These are phyloP conservation scores for Aspergillus uvarum DNA, from an alignment of 2,329 filamentous ascomycete species.

Conservation along the genomic window DNA sequence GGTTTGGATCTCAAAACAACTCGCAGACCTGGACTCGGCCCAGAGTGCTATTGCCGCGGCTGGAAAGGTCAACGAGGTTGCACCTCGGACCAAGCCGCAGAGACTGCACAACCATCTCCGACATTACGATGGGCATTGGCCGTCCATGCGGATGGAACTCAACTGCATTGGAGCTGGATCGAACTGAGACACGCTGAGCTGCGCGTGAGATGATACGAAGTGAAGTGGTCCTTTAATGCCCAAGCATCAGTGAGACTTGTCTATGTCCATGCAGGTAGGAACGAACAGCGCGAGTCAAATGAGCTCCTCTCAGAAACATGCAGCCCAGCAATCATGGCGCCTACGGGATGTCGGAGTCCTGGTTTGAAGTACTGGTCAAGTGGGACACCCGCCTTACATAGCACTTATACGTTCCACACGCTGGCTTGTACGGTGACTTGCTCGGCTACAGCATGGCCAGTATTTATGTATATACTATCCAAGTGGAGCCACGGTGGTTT, in stretches of 20 bases:
- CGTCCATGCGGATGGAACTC: conserved; percentile 25
- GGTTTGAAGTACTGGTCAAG: conserved; percentile 20
- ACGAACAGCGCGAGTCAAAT: conserved; percentile 22
- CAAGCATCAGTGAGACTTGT: conserved; percentile 20
- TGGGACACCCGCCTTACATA: conserved; percentile 22
- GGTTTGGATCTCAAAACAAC: conserved; percentile 63
- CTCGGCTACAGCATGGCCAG: too few relatives aligned
- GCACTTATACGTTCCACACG: too few relatives aligned
- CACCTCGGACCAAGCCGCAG: background rate
- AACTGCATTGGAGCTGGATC: conserved; percentile 31
- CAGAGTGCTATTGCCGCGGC: conserved; percentile 24
- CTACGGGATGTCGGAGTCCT: conserved; percentile 26
- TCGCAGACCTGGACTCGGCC: conserved; percentile 23
- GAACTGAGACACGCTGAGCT: conserved; percentile 25
- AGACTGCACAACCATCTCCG: background rate
- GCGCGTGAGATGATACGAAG: conserved; percentile 31
- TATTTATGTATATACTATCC: too few relatives aligned
- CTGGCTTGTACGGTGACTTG: too few relatives aligned
- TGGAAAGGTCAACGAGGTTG: background rate
- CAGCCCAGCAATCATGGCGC: conserved; percentile 22
- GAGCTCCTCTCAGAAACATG: conserved; percentile 33
- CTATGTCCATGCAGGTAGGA: conserved; percentile 23
- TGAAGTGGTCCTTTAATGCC: conserved; percentile 25
- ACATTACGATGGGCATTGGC: conserved; percentile 20
- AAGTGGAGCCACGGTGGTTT: too few relatives aligned